Evolutionary conservation across 106 monocot species (phyloP), one percentile per base, ranked within the genome.

Genomic region (Hemerocallis citrina): DNA sequence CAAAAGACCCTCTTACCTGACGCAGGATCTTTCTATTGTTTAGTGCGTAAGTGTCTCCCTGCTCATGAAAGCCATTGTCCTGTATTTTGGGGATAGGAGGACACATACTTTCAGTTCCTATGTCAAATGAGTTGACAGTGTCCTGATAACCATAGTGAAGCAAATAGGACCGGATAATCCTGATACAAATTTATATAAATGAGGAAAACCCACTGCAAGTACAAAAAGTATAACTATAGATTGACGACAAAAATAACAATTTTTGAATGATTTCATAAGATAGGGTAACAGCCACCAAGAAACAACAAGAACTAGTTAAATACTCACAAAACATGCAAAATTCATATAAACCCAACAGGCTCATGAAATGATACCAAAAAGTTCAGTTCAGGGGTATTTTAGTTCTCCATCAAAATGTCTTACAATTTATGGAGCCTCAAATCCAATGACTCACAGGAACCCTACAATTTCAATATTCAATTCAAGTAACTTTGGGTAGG

Each of bases 91-190:
- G 65, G 59, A 75, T 69, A 40, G 63, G 30, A 20, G 77, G 75
- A 77, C 43, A 74, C 59, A 71, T 81, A 69, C 74, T 89, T 70
- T 82, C 85, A 41, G 2, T 4, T 13, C 1, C 15, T 46, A 57
- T 64, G 37, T 93, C 93, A 75, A 85, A 82, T 55, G 89, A 81
- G 42, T 78, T 79, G 40, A 93, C 35, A 27, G 93, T 93, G 57
- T 89, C 85, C 75, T 93, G 79, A 59, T 93, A 93, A 0, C 93
- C 93, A 75, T 93, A 93, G 66, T 93, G 89, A 45, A 85, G 67
- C 55, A 93, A 77, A 77, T 93, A 93, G 16, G 93, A 85, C 19
- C 82, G 88, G 24, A 93, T 78, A 57, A 93, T 81, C 89, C 93
- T 93, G 79, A 54, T 9, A 10, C 7, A 13, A 41, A 41, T 13